Evolutionary conservation across 108 stramenopile species (phyloP), one percentile per base, ranked within the genome.

Genomic region (Chaetoceros muelleri): DNA sequence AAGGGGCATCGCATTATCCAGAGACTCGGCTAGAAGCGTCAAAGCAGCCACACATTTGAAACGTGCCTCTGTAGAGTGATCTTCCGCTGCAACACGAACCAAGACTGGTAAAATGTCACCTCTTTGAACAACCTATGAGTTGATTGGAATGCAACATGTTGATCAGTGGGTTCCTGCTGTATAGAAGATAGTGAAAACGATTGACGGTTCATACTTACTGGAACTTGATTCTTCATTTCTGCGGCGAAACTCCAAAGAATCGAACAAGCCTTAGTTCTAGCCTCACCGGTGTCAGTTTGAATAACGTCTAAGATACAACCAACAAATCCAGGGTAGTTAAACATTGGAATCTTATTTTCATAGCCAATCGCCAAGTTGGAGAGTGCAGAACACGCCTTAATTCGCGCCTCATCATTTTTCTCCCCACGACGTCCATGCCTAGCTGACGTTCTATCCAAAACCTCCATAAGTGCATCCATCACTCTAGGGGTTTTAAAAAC

Each of bases 271-370:
- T 92, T 92, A 24, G 90, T 92, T 31, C 90, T 67, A 1, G 86
- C 86, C 58, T 92, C 90, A 23, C 79, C 90, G 30, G 64, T 75
- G 53, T 92, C 90, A 0, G 86, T 82, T 61, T 79, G 72, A 65
- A 92, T 88, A 50, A 92, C 90, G 48, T 80, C 78, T 45, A 92
- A 63, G 47, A 92, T 92, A 25, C 78, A 56, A 65, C 84, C 86
- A 21, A 92, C 90, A 69, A 92, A 92, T 21, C 90, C 86, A 17
- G 90, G 86, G 58, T 87, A 92, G 57, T 73, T 62, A 57, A 92
- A 92, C 90, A 92, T 92, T 34, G 90, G 84, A 53, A 92, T 92
- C 84, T 92, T 92, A 69, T 92, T 92, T 70, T 92, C 90, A 64
- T 92, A 92, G 3, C 90, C 90, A 70, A 92, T 92, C 17, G 90